Evolutionary conservation across 306 rosid species (phyloP).

Genomic region (Sechiopsis laciniata): DNA sequence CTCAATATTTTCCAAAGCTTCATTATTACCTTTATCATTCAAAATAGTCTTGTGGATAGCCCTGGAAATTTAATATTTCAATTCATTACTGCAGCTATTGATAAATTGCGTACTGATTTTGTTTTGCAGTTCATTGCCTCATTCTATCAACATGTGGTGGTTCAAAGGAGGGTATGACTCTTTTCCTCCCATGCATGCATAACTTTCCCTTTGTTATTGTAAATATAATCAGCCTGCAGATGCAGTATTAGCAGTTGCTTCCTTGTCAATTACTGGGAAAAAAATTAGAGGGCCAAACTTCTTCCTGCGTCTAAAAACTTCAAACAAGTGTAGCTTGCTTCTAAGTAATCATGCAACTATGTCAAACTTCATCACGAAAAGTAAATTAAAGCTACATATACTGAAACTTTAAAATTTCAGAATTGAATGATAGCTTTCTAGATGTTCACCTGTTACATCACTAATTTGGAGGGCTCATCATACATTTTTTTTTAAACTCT

Average conservation of each 20-base stretch:
- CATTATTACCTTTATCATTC: not conserved
- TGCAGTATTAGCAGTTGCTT: not conserved
- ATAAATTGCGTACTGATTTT: slow-evolving; percentile 21
- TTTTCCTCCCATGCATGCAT: slow-evolving; percentile 24
- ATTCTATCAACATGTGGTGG: slow-evolving; percentile 92
- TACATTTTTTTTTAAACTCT: too few relatives aligned
- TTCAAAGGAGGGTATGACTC: slow-evolving; percentile 80
- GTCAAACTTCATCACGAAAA: not conserved
- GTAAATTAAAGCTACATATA: not conserved
- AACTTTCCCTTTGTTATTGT: slow-evolving; percentile 15
- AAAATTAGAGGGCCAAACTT: not conserved
- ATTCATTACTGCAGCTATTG: slow-evolving; percentile 47
- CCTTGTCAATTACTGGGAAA: not conserved
- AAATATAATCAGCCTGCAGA: not conserved
- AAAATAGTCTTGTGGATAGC: not conserved
- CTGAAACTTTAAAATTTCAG: too few relatives aligned
- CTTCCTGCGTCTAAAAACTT: not conserved
- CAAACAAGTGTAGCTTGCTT: not conserved
- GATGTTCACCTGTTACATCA: too few relatives aligned
- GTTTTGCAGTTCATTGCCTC: slow-evolving; percentile 84
- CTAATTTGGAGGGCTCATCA: too few relatives aligned
- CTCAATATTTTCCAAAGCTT: not conserved
- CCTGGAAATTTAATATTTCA: slow-evolving; percentile 23
- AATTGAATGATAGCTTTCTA: too few relatives aligned
- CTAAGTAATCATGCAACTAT: slow-evolving; percentile 4